phyloP scores from a whole-genome alignment of 768 basidiomycete genomes.

The Symmetrospora coprosmae region DNA sequence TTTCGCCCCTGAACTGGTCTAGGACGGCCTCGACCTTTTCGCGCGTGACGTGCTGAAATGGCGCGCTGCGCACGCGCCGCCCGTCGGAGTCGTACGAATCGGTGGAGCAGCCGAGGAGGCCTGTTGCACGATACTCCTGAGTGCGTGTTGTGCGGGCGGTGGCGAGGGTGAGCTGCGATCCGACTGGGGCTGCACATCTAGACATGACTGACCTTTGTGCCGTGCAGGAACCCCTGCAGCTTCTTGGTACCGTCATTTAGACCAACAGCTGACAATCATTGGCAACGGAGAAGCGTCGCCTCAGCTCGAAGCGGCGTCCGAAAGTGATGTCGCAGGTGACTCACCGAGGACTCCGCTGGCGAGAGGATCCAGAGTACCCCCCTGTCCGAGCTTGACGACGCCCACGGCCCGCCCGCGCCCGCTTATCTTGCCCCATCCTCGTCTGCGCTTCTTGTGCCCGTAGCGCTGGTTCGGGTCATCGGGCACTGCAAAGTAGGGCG shows the following conservation, averaged over 20 bases:
- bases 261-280: conserved; percentile 79
- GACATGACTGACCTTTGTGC: conserved; percentile 67
- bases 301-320: no score
- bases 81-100: conserved; percentile 90
- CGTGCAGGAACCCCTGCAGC: conserved; percentile 65
- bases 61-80: conserved; percentile 56
- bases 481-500: conserved; percentile 52
- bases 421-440: conserved; percentile 46
- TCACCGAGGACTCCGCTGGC: conserved; percentile 87
- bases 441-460: conserved; percentile 28
- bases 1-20: conserved; percentile 65
- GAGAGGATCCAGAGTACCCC: conserved; percentile 88
- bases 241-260: conserved; percentile 80
- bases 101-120: conserved; percentile 82
- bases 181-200: no score
- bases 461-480: neutral
- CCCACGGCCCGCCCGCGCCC: conserved; percentile 42
- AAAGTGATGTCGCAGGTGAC: conserved; percentile 24
- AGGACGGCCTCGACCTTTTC: conserved; percentile 59
- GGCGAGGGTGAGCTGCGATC: no score
- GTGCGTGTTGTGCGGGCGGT: neutral
- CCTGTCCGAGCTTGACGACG: conserved; percentile 70
- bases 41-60: conserved; percentile 55
- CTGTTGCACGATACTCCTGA: conserved; percentile 83
- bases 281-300: no score